Evolutionary conservation across 1,139 yeast genomes (phyloP).

Genomic region (Ogataea hybrid): DNA sequence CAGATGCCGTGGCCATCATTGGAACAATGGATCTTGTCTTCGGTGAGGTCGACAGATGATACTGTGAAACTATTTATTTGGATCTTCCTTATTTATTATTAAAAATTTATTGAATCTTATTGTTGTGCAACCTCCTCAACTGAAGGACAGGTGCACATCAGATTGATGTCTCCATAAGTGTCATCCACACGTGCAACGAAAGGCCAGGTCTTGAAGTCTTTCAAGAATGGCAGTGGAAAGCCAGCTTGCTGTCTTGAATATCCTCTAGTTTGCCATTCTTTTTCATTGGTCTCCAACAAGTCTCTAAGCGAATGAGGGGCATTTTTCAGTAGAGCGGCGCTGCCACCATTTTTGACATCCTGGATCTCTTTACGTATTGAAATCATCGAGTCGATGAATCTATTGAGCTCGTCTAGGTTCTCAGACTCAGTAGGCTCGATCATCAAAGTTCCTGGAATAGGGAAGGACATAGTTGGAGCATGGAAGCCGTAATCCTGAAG

Average conservation of each 20-base stretch:
- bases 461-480: slow-evolving; percentile 99
- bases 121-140: slow-evolving; percentile 61
- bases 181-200: slow-evolving; percentile 90
- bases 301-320: slow-evolving; percentile 92
- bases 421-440: slow-evolving; percentile 98
- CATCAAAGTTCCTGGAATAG: slow-evolving; percentile 96
- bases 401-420: slow-evolving; percentile 79
- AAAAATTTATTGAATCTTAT: slow-evolving; percentile 9
- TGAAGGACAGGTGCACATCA: slow-evolving; percentile 90
- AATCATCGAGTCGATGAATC: slow-evolving; percentile 86
- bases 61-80: slow-evolving; percentile 6
- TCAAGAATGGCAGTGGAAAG: slow-evolving; percentile 76
- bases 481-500: slow-evolving; percentile 98
- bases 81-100: slow-evolving; percentile 5
- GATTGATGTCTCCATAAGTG: slow-evolving; percentile 88
- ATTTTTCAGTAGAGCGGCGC: slow-evolving; percentile 70
- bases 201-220: slow-evolving; percentile 89
- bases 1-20: slow-evolving; percentile 91
- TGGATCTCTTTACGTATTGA: slow-evolving; percentile 80
- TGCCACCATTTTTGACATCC: slow-evolving; percentile 64
- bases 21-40: slow-evolving; percentile 96
- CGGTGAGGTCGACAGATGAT: slow-evolving; percentile 88
- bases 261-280: slow-evolving; percentile 78
- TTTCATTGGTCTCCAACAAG: slow-evolving; percentile 52
- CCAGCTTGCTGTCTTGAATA: slow-evolving; percentile 94